Conservation (phyloP, 2,329 filamentous ascomycete species). For the Epichloe amarillans region DNA sequence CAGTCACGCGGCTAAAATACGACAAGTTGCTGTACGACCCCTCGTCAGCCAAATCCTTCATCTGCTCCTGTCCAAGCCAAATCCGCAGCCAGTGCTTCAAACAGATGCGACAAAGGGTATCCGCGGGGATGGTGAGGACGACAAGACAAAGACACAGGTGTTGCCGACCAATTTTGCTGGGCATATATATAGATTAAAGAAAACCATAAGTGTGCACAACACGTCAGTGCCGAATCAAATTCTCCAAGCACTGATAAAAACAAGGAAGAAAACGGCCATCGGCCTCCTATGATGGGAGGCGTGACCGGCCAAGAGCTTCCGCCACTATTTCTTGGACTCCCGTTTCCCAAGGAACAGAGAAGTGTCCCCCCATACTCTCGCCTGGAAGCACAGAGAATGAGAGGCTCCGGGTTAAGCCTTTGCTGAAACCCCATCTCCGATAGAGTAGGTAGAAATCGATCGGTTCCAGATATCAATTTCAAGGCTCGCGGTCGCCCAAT, state of each 20-base stretch:
- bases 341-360: neutral
- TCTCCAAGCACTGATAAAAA: neutral
- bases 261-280: constrained; percentile 10
- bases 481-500: neutral
- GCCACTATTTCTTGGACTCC: neutral
- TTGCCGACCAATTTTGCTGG: constrained; percentile 9
- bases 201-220: constrained; percentile 9
- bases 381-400: neutral
- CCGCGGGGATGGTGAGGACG: constrained; percentile 13
- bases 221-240: constrained; percentile 3
- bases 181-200: constrained; percentile 9
- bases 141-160: constrained; percentile 8
- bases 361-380: neutral
- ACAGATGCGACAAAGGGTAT: constrained; percentile 17
- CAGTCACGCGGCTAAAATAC: constrained; percentile 26
- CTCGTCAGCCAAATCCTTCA: constrained; percentile 14
- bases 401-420: neutral
- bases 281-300: neutral
- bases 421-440: neutral
- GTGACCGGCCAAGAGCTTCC: neutral
- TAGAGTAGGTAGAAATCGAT: constrained; percentile 2
- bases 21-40: constrained; percentile 22
- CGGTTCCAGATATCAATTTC: neutral
- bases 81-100: constrained; percentile 19
- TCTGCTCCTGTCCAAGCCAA: constrained; percentile 21